phyloP scores from a whole-genome alignment of 257 asterid genomes.

The Lithospermum erythrorhizon region DNA sequence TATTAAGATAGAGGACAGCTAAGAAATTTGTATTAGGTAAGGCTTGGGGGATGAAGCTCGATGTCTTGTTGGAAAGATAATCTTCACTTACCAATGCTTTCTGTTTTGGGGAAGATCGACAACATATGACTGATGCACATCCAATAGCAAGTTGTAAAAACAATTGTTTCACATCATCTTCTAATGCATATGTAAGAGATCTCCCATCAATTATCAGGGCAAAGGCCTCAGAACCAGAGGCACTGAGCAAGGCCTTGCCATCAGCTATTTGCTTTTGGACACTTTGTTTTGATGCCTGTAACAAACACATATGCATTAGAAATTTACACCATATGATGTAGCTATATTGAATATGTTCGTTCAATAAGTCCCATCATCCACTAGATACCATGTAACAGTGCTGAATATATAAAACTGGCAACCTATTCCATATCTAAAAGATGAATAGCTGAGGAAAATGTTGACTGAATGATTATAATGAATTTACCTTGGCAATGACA shows the following conservation, averaged over 20 bases:
- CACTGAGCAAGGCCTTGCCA: conserved; percentile 48
- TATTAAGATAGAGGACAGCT: background rate
- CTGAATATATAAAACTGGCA: no score
- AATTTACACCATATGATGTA: background rate
- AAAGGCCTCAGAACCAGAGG: conserved; percentile 50
- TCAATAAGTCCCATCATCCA: background rate
- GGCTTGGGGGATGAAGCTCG: background rate
- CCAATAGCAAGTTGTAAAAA: conserved; percentile 70
- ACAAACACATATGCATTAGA: conserved; percentile 3
- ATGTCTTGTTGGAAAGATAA: background rate
- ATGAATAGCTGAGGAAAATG: background rate
- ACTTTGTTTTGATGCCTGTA: conserved; percentile 68
- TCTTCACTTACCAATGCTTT: conserved; percentile 71
- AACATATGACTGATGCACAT: conserved; percentile 96
- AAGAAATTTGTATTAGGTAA: background rate
- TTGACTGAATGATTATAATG: background rate
- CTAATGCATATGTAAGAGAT: conserved; percentile 82
- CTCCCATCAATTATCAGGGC: conserved; percentile 95
- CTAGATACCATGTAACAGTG: background rate
- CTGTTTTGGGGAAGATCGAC: conserved; percentile 98
- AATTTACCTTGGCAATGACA: conserved; percentile 64
- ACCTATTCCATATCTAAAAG: background rate
- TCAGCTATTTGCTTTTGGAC: conserved; percentile 53
- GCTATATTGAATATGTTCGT: background rate
- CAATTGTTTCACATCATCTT: conserved; percentile 44